Evolutionary conservation across 202 grass and related monocot genomes (phyloP).

Genomic region (Schoenoplectus tabernaemontani): DNA sequence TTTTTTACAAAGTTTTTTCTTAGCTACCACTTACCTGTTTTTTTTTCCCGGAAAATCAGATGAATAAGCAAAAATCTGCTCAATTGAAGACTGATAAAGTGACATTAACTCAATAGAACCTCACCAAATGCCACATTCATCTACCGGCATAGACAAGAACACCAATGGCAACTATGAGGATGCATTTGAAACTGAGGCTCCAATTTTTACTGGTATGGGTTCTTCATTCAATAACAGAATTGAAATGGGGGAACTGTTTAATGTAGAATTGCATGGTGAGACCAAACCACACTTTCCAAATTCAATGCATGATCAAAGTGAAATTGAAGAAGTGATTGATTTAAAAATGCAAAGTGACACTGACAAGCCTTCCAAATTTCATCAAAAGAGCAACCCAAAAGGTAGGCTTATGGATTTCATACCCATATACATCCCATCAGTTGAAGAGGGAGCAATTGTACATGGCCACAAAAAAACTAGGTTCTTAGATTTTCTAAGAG

Average conservation of each 20-base stretch:
- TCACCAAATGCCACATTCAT: neutral
- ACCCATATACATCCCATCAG: conserved; percentile 56
- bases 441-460: conserved; percentile 35
- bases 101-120: neutral
- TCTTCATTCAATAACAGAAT: neutral
- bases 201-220: neutral
- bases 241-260: neutral
- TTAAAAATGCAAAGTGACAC: conserved; percentile 29
- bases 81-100: neutral
- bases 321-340: conserved; percentile 5
- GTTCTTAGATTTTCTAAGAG: conserved; percentile 78
- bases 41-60: neutral
- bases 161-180: neutral
- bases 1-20: neutral
- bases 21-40: neutral
- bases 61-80: neutral
- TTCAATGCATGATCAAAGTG: neutral
- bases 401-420: conserved; percentile 54
- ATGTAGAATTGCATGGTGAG: neutral
- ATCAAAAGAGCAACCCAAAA: neutral
- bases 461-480: conserved; percentile 31
- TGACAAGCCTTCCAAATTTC: conserved; percentile 5
- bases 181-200: conserved; percentile 3
- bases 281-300: neutral
- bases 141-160: neutral